phyloP scores from a whole-genome alignment of 345 rosid genomes.

The Microcos paniculata region DNA sequence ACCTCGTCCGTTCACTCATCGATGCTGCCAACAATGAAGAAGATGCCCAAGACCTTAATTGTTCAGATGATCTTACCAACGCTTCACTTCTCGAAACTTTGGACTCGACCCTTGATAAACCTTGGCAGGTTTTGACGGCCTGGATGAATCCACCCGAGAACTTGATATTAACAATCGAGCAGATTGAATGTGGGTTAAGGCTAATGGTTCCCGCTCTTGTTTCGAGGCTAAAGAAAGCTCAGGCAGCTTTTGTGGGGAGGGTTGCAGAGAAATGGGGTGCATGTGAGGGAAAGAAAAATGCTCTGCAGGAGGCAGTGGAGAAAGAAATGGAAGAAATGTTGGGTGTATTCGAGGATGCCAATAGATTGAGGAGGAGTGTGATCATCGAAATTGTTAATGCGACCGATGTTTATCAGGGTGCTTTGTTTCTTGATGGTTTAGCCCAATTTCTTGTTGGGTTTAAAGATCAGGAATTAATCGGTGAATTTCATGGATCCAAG shows the following conservation, averaged over 20 bases:
- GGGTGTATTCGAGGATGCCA: constrained; percentile 63
- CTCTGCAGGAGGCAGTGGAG: constrained; percentile 41
- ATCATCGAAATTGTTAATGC: constrained; percentile 67
- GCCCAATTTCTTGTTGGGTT: constrained; percentile 83
- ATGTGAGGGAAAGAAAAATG: constrained; percentile 20
- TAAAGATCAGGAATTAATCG: constrained; percentile 46
- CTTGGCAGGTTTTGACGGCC: constrained; percentile 49
- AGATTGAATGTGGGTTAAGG: constrained; percentile 77
- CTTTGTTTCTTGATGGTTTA: constrained; percentile 80
- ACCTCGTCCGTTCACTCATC: constrained; percentile 67
- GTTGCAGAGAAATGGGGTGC: constrained; percentile 49
- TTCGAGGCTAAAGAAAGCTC: constrained; percentile 48
- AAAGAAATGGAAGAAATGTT: constrained; percentile 68
- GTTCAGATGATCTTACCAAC: neutral
- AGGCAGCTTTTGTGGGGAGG: constrained; percentile 41
- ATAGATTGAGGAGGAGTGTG: constrained; percentile 67
- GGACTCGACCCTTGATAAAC: constrained; percentile 11
- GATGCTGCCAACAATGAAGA: constrained; percentile 38
- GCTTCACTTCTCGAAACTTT: neutral
- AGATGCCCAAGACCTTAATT: neutral
- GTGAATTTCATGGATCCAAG: constrained; percentile 40
- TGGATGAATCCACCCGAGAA: constrained; percentile 59
- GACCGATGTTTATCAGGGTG: constrained; percentile 57
- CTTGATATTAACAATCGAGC: constrained; percentile 47
- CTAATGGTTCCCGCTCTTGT: constrained; percentile 69